These are phyloP conservation scores for Eucalyptus victrix DNA, from an alignment of 345 rosid species.

Conservation along the genomic window DNA sequence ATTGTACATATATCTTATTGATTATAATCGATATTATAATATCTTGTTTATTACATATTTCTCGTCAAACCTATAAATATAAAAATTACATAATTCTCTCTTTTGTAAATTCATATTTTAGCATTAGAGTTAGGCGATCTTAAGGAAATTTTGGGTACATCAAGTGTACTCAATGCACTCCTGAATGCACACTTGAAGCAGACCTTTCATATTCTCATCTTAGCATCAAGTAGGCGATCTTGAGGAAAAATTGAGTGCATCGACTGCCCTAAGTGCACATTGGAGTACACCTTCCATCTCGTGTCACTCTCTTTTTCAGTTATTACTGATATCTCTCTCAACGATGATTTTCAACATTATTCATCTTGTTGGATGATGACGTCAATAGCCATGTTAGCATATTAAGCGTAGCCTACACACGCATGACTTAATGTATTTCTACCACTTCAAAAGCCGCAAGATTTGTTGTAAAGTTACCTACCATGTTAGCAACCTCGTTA, in stretches of 20 bases:
- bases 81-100: no score
- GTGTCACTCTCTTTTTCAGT: neutral
- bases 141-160: neutral
- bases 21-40: no score
- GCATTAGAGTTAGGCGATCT: neutral
- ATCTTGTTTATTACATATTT: neutral
- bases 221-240: neutral
- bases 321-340: neutral
- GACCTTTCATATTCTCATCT: neutral
- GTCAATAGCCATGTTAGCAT: neutral
- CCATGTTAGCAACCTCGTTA: neutral
- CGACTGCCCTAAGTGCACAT: no score
- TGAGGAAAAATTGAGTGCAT: neutral
- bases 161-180: neutral
- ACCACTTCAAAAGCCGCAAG: neutral
- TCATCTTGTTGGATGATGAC: neutral
- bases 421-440: neutral
- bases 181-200: neutral
- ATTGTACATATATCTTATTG: no score
- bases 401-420: neutral
- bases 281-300: neutral
- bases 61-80: neutral
- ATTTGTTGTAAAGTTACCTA: neutral
- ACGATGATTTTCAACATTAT: neutral
- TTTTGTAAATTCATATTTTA: no score